Evolutionary conservation across 331 rosid species (phyloP), one percentile per base, ranked within the genome.

Genomic region (Telfairia occidentalis): DNA sequence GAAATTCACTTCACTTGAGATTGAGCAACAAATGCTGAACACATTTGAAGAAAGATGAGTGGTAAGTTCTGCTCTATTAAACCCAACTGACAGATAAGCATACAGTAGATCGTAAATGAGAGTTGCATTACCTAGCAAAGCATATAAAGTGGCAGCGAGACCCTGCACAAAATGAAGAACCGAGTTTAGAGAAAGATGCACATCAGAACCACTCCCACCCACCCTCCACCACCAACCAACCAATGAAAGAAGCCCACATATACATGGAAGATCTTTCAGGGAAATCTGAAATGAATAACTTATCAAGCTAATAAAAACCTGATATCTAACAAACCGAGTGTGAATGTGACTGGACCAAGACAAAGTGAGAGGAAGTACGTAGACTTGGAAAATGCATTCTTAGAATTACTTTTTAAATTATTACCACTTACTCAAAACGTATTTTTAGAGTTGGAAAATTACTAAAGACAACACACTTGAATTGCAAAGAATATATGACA

Each of bases 61-160:
- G 18, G 18, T 49, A 63, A 34, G 26, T 50, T 28, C 26, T 24
- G 21, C 38, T 71, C 8, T 26, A 29, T 11, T 38, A 38, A 23
- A 21, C 19, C 10, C 50, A 38, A 19, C 30, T 23, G 32, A 66
- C 5, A 28, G 53, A 23, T 40, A 23, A 42, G 53, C 21, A 42
- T 28, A 43, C 37, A 67, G 49, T 34, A 59, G 3, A 34, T 24
- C 7, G 26, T 19, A 40, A 7, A 34, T 23, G 48, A 84, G 78
- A 67, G 78, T 58, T 37, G 45, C 40, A 78, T 90, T 63, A 88
- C 98, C 98, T 81, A 80, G 42, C 58, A 88, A 60, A 52, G 86
- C 98, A 84, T 89, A 94, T 7, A 63, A 29, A 55, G 89, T 96
- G 0, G 76, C 92, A 57, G 75, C 29, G 77, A 88, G 85, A 79